phyloP scores from a whole-genome alignment of 768 basidiomycete species.

The Strobilomyces confusus region DNA sequence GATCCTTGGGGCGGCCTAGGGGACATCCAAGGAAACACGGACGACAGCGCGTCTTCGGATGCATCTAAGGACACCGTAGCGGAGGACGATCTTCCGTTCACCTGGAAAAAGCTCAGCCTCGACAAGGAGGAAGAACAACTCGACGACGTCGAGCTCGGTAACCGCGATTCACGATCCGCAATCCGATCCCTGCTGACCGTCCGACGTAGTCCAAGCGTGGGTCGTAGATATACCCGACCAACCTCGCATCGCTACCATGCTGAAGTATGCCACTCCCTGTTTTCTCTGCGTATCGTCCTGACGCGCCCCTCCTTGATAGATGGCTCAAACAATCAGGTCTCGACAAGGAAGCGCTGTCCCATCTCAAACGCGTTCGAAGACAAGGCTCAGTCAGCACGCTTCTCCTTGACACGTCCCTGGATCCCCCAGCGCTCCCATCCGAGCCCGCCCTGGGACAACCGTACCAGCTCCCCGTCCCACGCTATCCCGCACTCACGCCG shows the following conservation, averaged over 20 bases:
- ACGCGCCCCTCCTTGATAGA: conserved; percentile 33
- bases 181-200: background rate
- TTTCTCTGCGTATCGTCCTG: background rate
- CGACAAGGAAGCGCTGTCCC: conserved; percentile 58
- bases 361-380: conserved; percentile 76
- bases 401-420: conserved; percentile 43
- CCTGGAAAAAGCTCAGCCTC: conserved; percentile 53
- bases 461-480: conserved; percentile 60
- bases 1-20: conserved; percentile 9
- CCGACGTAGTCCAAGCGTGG: conserved; percentile 64
- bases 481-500: conserved; percentile 60
- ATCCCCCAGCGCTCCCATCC: conserved; percentile 48
- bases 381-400: conserved; percentile 44
- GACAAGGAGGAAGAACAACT: conserved; percentile 58
- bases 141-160: conserved; percentile 43
- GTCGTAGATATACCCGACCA: conserved; percentile 68
- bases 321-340: conserved; percentile 65
- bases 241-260: conserved; percentile 52
- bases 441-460: conserved; percentile 47
- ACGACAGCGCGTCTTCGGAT: background rate
- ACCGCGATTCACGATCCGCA: background rate
- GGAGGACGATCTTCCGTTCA: conserved; percentile 65
- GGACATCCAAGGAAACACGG: conserved; percentile 1
- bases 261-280: conserved; percentile 46
- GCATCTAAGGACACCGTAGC: conserved; percentile 45